Evolutionary conservation across 2,329 filamentous ascomycete species (phyloP).

Genomic region (Microthyrium microscopicum): DNA sequence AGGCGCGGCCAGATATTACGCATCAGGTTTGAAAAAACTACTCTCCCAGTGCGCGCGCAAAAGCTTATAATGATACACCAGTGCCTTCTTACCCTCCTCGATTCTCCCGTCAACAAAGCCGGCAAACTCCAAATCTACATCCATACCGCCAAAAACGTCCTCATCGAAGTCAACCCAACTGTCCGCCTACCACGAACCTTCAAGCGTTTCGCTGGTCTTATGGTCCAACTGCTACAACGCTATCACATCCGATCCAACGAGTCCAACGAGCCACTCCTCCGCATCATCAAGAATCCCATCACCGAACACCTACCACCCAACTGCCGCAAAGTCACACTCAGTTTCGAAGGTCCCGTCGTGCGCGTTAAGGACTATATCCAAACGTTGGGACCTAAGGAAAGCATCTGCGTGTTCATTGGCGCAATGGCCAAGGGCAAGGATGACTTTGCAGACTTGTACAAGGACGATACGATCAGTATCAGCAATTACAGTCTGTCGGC

Average conservation of each 20-base stretch:
- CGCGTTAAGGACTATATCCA: constrained; percentile 81
- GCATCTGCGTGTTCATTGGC: constrained; percentile 92
- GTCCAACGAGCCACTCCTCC: constrained; percentile 91
- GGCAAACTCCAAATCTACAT: constrained; percentile 97
- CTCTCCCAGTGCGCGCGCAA: neutral
- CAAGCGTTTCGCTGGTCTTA: constrained; percentile 94
- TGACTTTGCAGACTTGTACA: constrained; percentile 84
- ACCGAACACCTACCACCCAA: constrained; percentile 93
- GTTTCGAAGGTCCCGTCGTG: constrained; percentile 79
- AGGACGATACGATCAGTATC: constrained; percentile 95
- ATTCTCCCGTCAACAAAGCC: constrained; percentile 97
- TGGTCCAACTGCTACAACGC: constrained; percentile 94
- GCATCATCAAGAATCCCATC: constrained; percentile 96
- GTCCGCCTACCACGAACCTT: constrained; percentile 96
- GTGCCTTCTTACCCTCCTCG: constrained; percentile 92
- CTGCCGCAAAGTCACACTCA: constrained; percentile 93
- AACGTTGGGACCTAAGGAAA: constrained; percentile 63
- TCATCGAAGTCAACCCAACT: constrained; percentile 96
- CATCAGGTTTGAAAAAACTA: constrained; percentile 56
- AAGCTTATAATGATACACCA: constrained; percentile 24
- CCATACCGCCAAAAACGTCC: constrained; percentile 87
- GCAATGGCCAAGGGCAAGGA: constrained; percentile 97
- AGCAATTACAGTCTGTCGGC: constrained; percentile 96
- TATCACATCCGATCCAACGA: constrained; percentile 92
- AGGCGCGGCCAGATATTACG: constrained; percentile 92